Base-by-base conservation (phyloP, 2,329 filamentous ascomycete species). In the Aspergillus tubingensis region DNA sequence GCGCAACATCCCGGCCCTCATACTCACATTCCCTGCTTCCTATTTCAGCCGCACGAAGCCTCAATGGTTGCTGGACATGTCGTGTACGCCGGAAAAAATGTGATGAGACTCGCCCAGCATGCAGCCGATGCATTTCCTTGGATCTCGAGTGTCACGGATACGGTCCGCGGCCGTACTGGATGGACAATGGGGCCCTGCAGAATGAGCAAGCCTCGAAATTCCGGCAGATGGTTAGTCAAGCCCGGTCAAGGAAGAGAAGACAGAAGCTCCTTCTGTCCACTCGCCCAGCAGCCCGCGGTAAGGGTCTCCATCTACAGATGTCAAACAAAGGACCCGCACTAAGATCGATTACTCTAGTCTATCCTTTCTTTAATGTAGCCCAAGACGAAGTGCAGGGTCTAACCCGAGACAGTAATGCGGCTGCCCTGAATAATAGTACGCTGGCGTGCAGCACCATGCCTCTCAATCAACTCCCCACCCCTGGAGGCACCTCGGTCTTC, bases 31-130 rank as follows among this genome's bases (percentile, higher is more conserved):
- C 17, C 10, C 19, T 44, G 41, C 41, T 21, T 44, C 19, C 41
- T 44, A 19, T 44, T 43, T 44, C 41, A 44, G 41, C 41, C n/a
- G 41, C 41, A 21, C 51, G 51, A 36, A 54, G 51, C 11, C 51
- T 39, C 51, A 39, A 54, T 23, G 51, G 51, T 15, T 54, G 51
- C 36, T 54, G 51, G 51, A 54, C 51, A 19, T 54, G 51, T 7
- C 51, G 51, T 21, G 32, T 54, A 6, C 25, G 51, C 19, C 32
- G 38, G 30, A 54, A 54, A 36, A 54, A 54, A 39, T 54, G 51
- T 36, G 51, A 54, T 19, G 51, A 54, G 17, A 54, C 19, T 10
- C 51, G 51, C n/a, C 51, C 51, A 5, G 23, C 23, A 36, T 54
- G 51, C 23, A 54, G 17, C 30, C 21, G 38, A 19, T 54, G 51